phyloP scores from a whole-genome alignment of 192 early-diverging fungal genomes.

The Fimicolochytrium jonesii region DNA sequence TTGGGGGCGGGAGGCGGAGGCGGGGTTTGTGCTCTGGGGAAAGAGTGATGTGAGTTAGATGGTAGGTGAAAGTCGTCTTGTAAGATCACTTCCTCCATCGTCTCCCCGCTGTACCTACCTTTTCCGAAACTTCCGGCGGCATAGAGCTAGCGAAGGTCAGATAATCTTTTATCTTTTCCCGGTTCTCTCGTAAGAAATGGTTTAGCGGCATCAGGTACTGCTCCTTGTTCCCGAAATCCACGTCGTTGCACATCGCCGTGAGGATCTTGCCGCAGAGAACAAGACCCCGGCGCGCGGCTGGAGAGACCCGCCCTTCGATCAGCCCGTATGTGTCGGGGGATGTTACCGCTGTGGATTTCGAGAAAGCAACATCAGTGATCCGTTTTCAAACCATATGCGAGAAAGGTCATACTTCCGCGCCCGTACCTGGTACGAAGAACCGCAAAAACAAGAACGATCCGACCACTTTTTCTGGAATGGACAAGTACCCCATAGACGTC shows the following conservation, averaged over 20 bases:
- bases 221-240: slow-evolving; percentile 61
- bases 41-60: too few relatives aligned
- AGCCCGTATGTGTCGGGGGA: slow-evolving; percentile 49
- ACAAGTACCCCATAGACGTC: slow-evolving; percentile 47
- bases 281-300: slow-evolving; percentile 41
- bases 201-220: slow-evolving; percentile 48
- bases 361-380: not conserved
- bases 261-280: slow-evolving; percentile 56
- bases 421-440: slow-evolving; percentile 54
- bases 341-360: slow-evolving; percentile 45
- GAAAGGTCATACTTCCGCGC: not conserved
- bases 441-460: slow-evolving; percentile 62
- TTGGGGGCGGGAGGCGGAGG: not conserved
- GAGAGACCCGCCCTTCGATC: slow-evolving; percentile 34
- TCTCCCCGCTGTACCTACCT: not conserved
- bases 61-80: too few relatives aligned
- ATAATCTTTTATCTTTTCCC: slow-evolving; percentile 43
- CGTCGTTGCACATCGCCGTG: slow-evolving; percentile 57
- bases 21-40: not conserved
- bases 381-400: not conserved
- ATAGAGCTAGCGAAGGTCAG: slow-evolving; percentile 15
- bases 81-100: not conserved
- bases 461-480: slow-evolving; percentile 59
- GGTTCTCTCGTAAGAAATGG: slow-evolving; percentile 41
- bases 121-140: not conserved